phyloP scores from a whole-genome alignment of 768 basidiomycete species.

The Calocybe indica region DNA sequence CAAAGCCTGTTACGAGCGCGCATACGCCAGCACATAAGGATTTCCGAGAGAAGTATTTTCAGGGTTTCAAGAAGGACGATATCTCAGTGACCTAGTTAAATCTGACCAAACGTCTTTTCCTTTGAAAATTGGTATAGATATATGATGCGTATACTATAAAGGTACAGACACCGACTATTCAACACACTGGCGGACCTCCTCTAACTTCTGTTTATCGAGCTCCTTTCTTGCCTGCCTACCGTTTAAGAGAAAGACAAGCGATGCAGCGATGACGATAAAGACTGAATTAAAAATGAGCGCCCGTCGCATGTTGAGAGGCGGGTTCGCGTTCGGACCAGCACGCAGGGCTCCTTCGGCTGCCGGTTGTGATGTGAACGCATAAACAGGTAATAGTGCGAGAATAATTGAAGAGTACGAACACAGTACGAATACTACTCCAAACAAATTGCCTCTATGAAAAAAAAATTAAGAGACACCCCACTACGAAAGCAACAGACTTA shows the following conservation, averaged over 20 bases:
- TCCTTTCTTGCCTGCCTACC: constrained; percentile 61
- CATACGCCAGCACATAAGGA: constrained; percentile 82
- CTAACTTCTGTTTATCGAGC: constrained; percentile 49
- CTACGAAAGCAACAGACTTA: constrained; percentile 25
- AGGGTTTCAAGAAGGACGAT: constrained; percentile 57
- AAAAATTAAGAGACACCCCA: neutral
- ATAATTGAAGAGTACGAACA: constrained; percentile 30
- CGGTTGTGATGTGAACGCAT: neutral
- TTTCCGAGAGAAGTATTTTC: constrained; percentile 86
- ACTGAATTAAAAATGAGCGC: constrained; percentile 64
- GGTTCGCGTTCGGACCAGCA: constrained; percentile 49
- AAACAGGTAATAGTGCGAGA: neutral
- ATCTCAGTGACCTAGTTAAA: neutral
- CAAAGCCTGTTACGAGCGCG: neutral
- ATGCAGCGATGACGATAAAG: constrained; percentile 33
- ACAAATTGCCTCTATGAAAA: constrained; percentile 52
- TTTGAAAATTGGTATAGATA: neutral
- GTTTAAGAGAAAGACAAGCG: constrained; percentile 42
- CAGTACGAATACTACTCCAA: constrained; percentile 56
- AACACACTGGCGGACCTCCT: neutral
- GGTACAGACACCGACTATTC: too few species aligned
- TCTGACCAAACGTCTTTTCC: too few species aligned
- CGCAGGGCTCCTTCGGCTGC: constrained; percentile 66
- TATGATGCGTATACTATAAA: neutral
- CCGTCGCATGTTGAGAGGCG: constrained; percentile 69